Conservation (phyloP, 306 rosid species). For the Cucurbita pepo region DNA sequence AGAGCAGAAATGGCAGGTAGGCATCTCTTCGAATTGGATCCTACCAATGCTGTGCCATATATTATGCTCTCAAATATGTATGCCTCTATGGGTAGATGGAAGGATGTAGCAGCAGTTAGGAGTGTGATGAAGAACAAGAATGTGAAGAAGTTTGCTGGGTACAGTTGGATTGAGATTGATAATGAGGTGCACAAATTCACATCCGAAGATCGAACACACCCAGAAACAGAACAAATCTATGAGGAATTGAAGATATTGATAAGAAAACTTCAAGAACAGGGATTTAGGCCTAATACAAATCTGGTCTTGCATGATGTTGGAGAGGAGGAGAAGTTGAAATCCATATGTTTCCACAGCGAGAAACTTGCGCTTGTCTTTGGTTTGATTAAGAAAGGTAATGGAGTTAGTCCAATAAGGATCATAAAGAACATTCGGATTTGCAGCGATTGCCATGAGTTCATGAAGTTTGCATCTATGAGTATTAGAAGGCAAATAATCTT, state of each 20-base stretch:
- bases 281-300: slow-evolving; percentile 14
- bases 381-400: slow-evolving; percentile 3
- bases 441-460: too few relatives aligned
- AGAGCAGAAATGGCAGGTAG: slow-evolving; percentile 13
- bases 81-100: slow-evolving; percentile 17
- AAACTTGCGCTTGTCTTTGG: slow-evolving; percentile 7
- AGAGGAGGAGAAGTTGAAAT: slow-evolving; percentile 15
- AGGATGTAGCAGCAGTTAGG: slow-evolving; percentile 14
- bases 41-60: slow-evolving; percentile 16
- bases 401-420: background rate
- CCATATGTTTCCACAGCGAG: slow-evolving; percentile 8
- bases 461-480: background rate
- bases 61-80: slow-evolving; percentile 23
- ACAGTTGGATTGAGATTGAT: slow-evolving; percentile 25
- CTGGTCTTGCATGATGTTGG: slow-evolving; percentile 17
- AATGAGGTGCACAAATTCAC: slow-evolving; percentile 13
- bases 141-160: slow-evolving; percentile 17
- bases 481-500: slow-evolving; percentile 11
- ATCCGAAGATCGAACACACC: slow-evolving; percentile 14
- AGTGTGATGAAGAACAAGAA: slow-evolving; percentile 13
- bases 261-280: slow-evolving; percentile 4
- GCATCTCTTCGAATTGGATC: slow-evolving; percentile 15
- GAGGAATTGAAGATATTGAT: slow-evolving; percentile 7
- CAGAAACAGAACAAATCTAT: slow-evolving; percentile 10
- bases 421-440: background rate